Percentiles rank a stretch among this genome's conserved stretches.
These are phyloP conservation scores for Pseudogymnoascus sp. DNA, from an alignment of 2,329 filamentous ascomycete species.

Conservation along the genomic window DNA sequence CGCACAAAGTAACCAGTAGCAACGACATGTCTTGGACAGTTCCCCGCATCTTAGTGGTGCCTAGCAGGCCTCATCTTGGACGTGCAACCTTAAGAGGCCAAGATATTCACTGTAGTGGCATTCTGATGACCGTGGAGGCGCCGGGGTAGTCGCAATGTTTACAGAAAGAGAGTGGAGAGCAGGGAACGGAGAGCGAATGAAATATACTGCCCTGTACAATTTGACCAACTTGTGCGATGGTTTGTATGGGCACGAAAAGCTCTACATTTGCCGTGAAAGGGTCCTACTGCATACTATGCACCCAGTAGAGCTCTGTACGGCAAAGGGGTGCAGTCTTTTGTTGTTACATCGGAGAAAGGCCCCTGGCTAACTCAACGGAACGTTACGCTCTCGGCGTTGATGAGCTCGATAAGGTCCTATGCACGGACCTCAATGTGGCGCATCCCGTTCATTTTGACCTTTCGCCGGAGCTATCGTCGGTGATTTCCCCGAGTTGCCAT, in stretches of 20 bases:
- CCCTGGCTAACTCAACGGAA: neutral
- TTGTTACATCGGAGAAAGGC: neutral
- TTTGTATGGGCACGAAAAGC: neutral
- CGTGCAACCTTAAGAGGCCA: neutral
- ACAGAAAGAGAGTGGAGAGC: neutral
- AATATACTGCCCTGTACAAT: neutral
- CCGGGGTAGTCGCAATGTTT: neutral
- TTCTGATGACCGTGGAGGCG: neutral
- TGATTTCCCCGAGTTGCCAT: neutral
- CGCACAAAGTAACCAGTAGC: constrained; percentile 3
- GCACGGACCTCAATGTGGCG: neutral
- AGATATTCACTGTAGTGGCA: neutral
- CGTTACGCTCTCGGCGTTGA: constrained; percentile 5
- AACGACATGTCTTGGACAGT: neutral
- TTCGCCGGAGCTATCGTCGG: neutral
- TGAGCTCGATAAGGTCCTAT: neutral
- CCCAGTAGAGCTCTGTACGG: neutral
- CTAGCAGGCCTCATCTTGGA: neutral
- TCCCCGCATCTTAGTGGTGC: neutral
- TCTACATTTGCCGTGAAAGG: neutral
- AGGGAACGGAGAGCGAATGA: neutral
- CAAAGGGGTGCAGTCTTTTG: neutral
- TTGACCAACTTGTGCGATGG: neutral
- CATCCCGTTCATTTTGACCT: neutral
- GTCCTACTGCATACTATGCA: neutral